Evolutionary conservation across 352 stramenopile genomes (phyloP).

Genomic region (Phytophthora rubi): DNA sequence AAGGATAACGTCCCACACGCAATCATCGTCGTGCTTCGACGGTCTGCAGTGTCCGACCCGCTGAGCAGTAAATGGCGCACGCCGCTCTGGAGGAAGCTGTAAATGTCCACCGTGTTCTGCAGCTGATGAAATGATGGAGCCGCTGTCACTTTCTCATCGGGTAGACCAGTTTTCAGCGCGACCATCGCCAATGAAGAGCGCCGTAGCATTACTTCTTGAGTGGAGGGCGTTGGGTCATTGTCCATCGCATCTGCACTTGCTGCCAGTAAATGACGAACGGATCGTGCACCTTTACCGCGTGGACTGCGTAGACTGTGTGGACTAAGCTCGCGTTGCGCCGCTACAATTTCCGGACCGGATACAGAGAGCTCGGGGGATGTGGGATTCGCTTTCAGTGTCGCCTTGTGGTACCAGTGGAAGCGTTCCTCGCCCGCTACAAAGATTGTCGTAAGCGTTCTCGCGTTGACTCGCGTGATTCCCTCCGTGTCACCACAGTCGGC

Average conservation of each 20-base stretch:
- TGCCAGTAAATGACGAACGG: constrained; percentile 12
- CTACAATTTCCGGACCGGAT: constrained; percentile 4
- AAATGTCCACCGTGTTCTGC: constrained; percentile 61
- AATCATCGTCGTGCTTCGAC: constrained; percentile 53
- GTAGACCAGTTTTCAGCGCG: constrained; percentile 30
- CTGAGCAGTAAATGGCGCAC: constrained; percentile 48
- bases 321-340: constrained; percentile 3
- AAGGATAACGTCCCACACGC: constrained; percentile 60
- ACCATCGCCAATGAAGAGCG: constrained; percentile 36
- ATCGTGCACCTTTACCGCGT: constrained; percentile 16
- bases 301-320: constrained; percentile 9
- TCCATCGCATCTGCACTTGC: not conserved
- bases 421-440: constrained; percentile 62
- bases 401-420: constrained; percentile 71
- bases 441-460: constrained; percentile 36
- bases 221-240: not conserved
- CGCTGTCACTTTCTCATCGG: constrained; percentile 40
- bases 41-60: constrained; percentile 48
- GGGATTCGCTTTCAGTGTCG: constrained; percentile 29
- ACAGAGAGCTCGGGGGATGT: constrained; percentile 8
- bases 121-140: constrained; percentile 44
- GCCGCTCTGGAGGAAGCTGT: constrained; percentile 55
- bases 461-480: constrained; percentile 45
- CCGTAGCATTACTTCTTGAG: constrained; percentile 21
- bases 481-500: constrained; percentile 54